Evolutionary conservation across 257 asterid genomes (phyloP).

Genomic region (Orobanche coerulescens): DNA sequence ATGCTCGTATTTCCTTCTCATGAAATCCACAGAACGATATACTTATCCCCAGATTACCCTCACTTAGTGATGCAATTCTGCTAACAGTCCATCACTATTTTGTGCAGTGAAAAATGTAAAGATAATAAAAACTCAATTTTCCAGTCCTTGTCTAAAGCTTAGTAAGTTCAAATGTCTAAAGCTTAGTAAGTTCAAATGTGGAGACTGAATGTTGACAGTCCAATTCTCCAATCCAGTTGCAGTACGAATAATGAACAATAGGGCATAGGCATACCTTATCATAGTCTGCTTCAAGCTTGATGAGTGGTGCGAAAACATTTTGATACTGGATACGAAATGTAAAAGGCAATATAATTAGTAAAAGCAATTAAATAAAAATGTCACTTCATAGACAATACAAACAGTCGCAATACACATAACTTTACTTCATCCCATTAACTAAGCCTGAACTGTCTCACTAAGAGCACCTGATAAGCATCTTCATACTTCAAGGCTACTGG

Average conservation of each 20-base stretch:
- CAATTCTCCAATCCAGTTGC: not conserved
- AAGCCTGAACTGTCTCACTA: conserved; percentile 10
- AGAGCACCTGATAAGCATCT: conserved; percentile 94
- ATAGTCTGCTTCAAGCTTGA: conserved; percentile 99
- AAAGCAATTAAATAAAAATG: not conserved
- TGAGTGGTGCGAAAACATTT: conserved; percentile 96
- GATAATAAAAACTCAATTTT: not conserved
- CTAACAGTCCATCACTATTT: not conserved
- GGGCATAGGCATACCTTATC: conserved; percentile 59
- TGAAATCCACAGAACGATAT: not conserved
- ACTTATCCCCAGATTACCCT: not conserved
- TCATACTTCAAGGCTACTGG: conserved; percentile 84
- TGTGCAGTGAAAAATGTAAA: not conserved
- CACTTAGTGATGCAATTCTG: not conserved
- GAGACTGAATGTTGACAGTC: not conserved
- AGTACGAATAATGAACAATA: not conserved
- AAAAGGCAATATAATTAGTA: conserved; percentile 20
- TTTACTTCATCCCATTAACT: conserved; percentile 10
- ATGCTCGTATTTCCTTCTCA: not conserved
- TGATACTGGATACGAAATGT: conserved; percentile 61
- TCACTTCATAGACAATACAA: not conserved
- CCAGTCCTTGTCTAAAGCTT: not conserved
- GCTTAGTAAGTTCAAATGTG: not conserved
- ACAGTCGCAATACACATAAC: conserved; percentile 7
- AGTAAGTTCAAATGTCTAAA: not conserved